Conservation (phyloP, 73 alveolate genomes). For the Tetrahymena borealis region DNA sequence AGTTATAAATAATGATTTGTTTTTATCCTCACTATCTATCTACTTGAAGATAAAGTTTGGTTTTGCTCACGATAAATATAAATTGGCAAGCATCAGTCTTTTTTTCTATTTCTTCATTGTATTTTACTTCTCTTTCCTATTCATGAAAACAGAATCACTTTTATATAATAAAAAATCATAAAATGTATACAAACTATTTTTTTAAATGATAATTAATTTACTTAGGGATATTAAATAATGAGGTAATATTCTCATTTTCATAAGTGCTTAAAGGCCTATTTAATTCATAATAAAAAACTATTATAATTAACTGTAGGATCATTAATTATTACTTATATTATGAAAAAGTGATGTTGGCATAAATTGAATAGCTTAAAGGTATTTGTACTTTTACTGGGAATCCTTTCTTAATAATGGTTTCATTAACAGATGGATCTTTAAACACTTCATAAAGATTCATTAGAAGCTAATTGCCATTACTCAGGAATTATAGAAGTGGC, state of each 20-base stretch:
- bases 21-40: no score
- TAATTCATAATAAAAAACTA: neutral
- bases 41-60: neutral
- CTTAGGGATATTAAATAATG: neutral
- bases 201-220: neutral
- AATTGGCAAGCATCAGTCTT: neutral
- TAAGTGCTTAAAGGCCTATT: neutral
- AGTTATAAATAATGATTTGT: no score
- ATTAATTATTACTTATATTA: neutral
- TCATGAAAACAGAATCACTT: neutral
- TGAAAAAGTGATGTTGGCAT: conserved; percentile 65
- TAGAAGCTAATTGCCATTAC: conserved; percentile 49
- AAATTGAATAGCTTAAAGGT: conserved; percentile 64
- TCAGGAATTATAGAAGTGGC: conserved; percentile 61
- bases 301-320: neutral
- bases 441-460: conserved; percentile 50
- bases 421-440: conserved; percentile 43
- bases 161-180: neutral
- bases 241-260: neutral
- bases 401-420: conserved; percentile 54
- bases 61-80: neutral
- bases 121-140: neutral
- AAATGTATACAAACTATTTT: neutral
- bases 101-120: neutral
- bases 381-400: conserved; percentile 76